Base-by-base conservation (phyloP, 2,329 filamentous ascomycete species). In the Aspergillus pseudonomiae region DNA sequence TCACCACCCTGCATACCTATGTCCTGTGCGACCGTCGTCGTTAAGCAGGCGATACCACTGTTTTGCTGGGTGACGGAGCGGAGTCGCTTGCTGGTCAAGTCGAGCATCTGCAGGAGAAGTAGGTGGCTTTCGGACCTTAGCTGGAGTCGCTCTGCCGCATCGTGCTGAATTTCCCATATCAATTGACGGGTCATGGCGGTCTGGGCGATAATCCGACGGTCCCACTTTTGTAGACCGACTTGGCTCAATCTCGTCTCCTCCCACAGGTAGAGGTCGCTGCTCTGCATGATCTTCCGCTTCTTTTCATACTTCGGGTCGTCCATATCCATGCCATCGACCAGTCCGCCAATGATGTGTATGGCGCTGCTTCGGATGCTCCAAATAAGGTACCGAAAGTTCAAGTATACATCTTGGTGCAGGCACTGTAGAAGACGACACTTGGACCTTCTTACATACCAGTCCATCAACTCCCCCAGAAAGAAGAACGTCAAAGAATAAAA, bases 111-210 rank as follows among this genome's bases (percentile, higher is more conserved):
- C 24, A 67, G 62, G 46, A 79, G 63, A 19, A 76, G 68, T 19
- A 64, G 60, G 14, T 72, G 69, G 48, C 73, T 67, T 4, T 71
- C 71, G 21, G 70, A 59, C 39, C 65, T 65, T 57, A 78, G 68
- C 19, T 67, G 66, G 28, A 60, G 61, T n/a, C 76, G 72, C 30
- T 73, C 67, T 9, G 70, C 71, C 6, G 71, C 72, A 58, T 77
- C 72, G 41, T 74, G 69, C 60, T 77, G 75, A 10, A 77, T 76
- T 30, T 77, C 76, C 74, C 75, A 79, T 24, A 79, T 76, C 28
- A 78, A 59, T 28, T 75, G 75, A 12, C 75, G 73, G 3, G 73
- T 76, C 36, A 77, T 69, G 21, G 76, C 75, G 28, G 75, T 78
- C 61, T 78, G 74, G 4, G 75, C 72, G 2, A 74, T 75, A 52